Evolutionary conservation across 2,329 filamentous ascomycete genomes (phyloP), one percentile per base, ranked within the genome.

Genomic region (Thyridium curvatum): DNA sequence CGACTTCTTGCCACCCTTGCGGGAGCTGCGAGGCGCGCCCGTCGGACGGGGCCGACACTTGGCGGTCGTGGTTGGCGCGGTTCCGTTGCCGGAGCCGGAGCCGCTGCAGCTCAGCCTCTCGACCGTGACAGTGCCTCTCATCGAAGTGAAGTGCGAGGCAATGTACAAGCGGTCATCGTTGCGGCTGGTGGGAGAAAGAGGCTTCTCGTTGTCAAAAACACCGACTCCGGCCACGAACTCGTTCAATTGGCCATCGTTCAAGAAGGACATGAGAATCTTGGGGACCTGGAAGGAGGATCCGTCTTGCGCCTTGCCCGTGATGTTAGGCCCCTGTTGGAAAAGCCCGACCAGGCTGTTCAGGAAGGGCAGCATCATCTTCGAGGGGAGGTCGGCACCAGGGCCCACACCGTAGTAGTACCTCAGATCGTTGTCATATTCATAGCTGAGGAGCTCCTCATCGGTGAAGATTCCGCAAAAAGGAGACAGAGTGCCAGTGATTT

Each of bases 341-440:
- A 77, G 58, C 12, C 63, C 55, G 1, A 79, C 59, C 6, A 84
- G 55, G 2, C 66, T 61, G 15, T 74, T 66, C 3, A 84, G 60
- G 41, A 77, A 74, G 0, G 79, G 78, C 10, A 77, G 66, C 77
- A 84, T 77, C 62, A 79, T 71, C 41, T 69, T 72, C 29, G 67
- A 63, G 8, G 74, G 66, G 15, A 78, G 61, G 28, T 68, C 60
- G 3, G 69, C 67, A 2, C 74, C 79, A 0, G 76, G 74, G 0
- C 81, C 79, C 2, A 71, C 65, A 10, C 77, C 77, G 49, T 84
- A 83, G 59, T 77, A 84, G 56, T 86, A 86, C 21, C 79, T 72
- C 30, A 86, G 59, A 50, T 85, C 81, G 46, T 85, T 79, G 2
- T 70, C 66, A 53, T 85, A 86, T 49, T 84, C 79, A 46, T 84